Evolutionary conservation across 352 stramenopile species (phyloP), one percentile per base, ranked within the genome.

Genomic region (Phytophthora tentaculata): DNA sequence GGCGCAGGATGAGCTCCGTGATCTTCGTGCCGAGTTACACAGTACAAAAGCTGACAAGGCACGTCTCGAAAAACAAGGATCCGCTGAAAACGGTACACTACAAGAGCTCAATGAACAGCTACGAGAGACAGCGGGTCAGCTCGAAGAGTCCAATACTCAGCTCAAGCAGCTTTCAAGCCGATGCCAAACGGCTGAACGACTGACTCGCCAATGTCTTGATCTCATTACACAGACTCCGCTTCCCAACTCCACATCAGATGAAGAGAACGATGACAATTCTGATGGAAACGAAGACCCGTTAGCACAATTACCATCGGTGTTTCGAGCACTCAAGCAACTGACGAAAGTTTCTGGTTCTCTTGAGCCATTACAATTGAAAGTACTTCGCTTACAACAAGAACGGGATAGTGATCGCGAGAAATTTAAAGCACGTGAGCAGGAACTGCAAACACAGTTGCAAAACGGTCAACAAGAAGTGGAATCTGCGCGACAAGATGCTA

Each of bases 81-180:
- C 66, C 0, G 73, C 84, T 22, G 88, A 88, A 61, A 73, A 70
- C 16, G 76, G 59, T 4, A 89, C 80, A 5, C 49, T 91, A 19
- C 80, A 89, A 51, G 77, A 88, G 24, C 56, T 89, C 26, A 91
- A 86, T 32, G 71, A 80, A n/a, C 65, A 89, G 51, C 58, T 92
- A n/a, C 74, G 71, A 3, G 50, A 78, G 20, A 74, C 77, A 4
- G 54, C 84, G 35, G 44, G 50, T 0, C 72, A 83, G 28, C 71
- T 87, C 4, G 69, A 83, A 1, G 64, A 80, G 3, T 54, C 67
- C 0, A 68, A 78, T 17, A 14, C 39, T 4, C 73, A 72, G 10
- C 67, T 76, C 19, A 58, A 84, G 9, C 77, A 83, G n/a, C 54
- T 89, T 0, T 67, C 69, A 6, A 56, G 56, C 1, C 65, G 75